Percentiles rank a stretch among this genome's conserved stretches.
Evolutionary conservation across 1,284 basidiomycete species (phyloP).

Genomic region (Ganoderma lucidum): DNA sequence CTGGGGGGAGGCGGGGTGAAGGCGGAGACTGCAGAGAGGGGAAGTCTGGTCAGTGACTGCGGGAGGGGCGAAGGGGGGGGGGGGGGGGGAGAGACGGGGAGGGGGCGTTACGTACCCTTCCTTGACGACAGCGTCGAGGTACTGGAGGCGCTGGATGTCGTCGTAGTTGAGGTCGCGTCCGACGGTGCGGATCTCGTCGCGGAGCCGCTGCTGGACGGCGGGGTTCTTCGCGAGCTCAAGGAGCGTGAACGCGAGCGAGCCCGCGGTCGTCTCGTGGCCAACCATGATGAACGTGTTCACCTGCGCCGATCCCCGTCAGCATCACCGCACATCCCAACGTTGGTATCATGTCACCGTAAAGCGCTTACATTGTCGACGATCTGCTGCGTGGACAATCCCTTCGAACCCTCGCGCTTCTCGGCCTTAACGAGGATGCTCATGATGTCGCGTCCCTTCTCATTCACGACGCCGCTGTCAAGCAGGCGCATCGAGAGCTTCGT

Average conservation of each 20-base stretch:
- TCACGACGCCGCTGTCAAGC: constrained; percentile 33
- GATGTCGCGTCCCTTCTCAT: constrained; percentile 36
- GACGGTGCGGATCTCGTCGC: constrained; percentile 53
- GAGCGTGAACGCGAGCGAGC: constrained; percentile 42
- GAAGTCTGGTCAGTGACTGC: not conserved
- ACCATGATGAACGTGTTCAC: constrained; percentile 42
- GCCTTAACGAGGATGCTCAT: constrained; percentile 35
- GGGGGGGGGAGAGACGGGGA: not conserved
- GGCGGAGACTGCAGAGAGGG: constrained; percentile 42
- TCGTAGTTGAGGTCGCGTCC: constrained; percentile 48
- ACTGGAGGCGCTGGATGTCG: constrained; percentile 53
- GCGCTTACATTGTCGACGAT: constrained; percentile 37
- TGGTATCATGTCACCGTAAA: no score
- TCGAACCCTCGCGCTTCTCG: constrained; percentile 23
- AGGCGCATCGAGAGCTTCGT: constrained; percentile 34
- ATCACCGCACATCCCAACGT: not conserved
- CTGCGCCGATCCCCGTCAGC: constrained; percentile 13
- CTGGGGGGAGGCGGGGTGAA: constrained; percentile 48
- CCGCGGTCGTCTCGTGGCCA: constrained; percentile 45
- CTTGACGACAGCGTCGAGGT: constrained; percentile 61
- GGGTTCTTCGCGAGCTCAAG: constrained; percentile 56
- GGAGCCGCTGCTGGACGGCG: constrained; percentile 56
- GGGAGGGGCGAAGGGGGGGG: not conserved
- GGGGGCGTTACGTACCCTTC: constrained; percentile 32
- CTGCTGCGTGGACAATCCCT: constrained; percentile 35